Conservation (phyloP, 331 rosid species). For the Prunus yedoensis region DNA sequence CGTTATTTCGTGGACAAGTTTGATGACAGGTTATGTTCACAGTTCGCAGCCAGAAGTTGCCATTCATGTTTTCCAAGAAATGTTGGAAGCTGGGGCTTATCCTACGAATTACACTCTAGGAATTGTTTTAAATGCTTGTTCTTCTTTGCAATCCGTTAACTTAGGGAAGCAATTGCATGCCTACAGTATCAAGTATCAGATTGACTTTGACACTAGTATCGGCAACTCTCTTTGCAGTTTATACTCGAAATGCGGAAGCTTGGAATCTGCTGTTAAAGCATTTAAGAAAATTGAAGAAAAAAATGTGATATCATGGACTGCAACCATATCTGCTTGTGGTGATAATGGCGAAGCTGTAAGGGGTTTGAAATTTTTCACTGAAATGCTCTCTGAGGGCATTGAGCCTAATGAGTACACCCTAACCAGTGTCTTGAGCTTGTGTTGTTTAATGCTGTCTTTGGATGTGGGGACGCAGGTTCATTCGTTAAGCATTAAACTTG, state of each 20-base stretch:
- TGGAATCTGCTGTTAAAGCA: slow-evolving; percentile 54
- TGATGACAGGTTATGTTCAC: slow-evolving; percentile 68
- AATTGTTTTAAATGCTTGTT: slow-evolving; percentile 59
- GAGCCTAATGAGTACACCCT: slow-evolving; percentile 81
- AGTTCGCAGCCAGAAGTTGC: slow-evolving; percentile 53
- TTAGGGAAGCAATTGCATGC: slow-evolving; percentile 81
- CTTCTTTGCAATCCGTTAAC: slow-evolving; percentile 42
- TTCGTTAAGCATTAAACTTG: slow-evolving; percentile 54
- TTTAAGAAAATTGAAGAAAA: slow-evolving; percentile 58
- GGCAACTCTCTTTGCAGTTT: slow-evolving; percentile 84
- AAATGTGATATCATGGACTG: slow-evolving; percentile 86
- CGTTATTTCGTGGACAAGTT: slow-evolving; percentile 65
- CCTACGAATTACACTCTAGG: slow-evolving; percentile 72
- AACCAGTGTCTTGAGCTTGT: slow-evolving; percentile 65
- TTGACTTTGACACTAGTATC: slow-evolving; percentile 68
- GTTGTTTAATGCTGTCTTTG: slow-evolving; percentile 54
- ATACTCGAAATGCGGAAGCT: slow-evolving; percentile 60
- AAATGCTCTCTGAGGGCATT: slow-evolving; percentile 59
- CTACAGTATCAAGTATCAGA: slow-evolving; percentile 55
- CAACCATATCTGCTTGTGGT: slow-evolving; percentile 67
- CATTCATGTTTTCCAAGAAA: slow-evolving; percentile 51
- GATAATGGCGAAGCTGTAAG: slow-evolving; percentile 58
- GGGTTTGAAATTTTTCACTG: slow-evolving; percentile 55
- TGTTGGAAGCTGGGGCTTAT: slow-evolving; percentile 66
- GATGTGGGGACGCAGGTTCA: slow-evolving; percentile 68